These are phyloP conservation scores for Erigeron canadensis DNA, from an alignment of 129 eudicot genomes.

Conservation along the genomic window DNA sequence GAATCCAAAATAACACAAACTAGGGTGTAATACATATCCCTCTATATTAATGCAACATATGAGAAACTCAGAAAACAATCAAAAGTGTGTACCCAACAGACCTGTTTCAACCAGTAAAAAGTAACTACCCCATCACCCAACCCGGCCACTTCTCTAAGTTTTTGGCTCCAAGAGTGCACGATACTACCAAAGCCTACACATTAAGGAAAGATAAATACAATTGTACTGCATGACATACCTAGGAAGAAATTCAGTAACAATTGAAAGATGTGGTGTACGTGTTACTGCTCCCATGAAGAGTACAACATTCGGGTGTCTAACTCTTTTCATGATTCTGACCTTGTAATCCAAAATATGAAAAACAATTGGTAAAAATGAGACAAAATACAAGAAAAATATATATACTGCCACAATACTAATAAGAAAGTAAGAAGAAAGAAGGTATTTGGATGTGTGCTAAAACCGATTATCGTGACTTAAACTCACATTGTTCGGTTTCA, in stretches of 20 bases:
- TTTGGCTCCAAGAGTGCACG: not conserved
- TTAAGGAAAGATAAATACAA: not conserved
- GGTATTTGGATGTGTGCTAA: too few species aligned
- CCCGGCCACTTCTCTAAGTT: not conserved
- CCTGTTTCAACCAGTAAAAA: too few species aligned
- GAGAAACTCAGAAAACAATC: too few species aligned
- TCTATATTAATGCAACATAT: too few species aligned
- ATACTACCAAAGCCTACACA: slow-evolving; percentile 2
- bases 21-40: too few species aligned
- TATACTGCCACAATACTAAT: not conserved
- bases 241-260: slow-evolving; percentile 95
- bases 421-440: not conserved
- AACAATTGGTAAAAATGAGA: slow-evolving; percentile 13
- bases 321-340: slow-evolving; percentile 93
- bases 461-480: too few species aligned
- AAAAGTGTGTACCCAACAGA: too few species aligned
- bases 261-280: slow-evolving; percentile 94
- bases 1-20: too few species aligned
- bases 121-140: not conserved
- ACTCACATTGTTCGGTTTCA: too few species aligned
- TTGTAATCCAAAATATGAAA: slow-evolving; percentile 36
- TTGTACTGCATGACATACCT: slow-evolving; percentile 55
- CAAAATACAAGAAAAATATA: not conserved
- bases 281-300: slow-evolving; percentile 99
- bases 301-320: slow-evolving; percentile 95